Conservation (phyloP, 2,329 filamentous ascomycete genomes). For the Tolypocladium guangdongense region DNA sequence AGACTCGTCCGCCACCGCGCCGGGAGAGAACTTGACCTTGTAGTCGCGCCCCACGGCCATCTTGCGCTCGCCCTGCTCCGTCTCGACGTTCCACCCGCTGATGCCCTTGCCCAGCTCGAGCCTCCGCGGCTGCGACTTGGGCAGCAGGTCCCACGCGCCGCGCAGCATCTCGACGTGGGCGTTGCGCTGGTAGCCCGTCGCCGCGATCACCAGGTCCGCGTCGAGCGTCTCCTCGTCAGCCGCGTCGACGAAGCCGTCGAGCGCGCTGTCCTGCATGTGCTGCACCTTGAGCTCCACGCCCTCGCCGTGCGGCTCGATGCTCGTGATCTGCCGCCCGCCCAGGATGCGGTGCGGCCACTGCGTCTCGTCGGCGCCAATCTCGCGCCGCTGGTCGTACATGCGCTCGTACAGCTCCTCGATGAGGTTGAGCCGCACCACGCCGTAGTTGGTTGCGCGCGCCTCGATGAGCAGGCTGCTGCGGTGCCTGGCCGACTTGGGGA, state of each 20-base stretch:
- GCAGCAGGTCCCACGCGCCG: conserved; percentile 54
- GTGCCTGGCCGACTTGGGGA: conserved; percentile 49
- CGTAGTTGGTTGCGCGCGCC: conserved; percentile 85
- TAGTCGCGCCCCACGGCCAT: conserved; percentile 72
- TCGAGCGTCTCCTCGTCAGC: conserved; percentile 50
- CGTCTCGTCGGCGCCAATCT: conserved; percentile 54
- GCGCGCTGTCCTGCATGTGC: conserved; percentile 26
- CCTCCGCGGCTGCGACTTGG: conserved; percentile 27
- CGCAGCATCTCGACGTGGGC: conserved; percentile 69
- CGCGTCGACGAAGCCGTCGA: conserved; percentile 27
- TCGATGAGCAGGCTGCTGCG: conserved; percentile 51
- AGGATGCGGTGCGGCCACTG: conserved; percentile 78
- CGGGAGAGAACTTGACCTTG: conserved; percentile 57
- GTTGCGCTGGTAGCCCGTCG: conserved; percentile 74
- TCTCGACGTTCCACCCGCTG: conserved; percentile 29
- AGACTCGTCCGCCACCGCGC: conserved; percentile 57
- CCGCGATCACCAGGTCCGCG: conserved; percentile 73
- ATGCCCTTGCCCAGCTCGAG: conserved; percentile 22
- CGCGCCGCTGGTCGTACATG: conserved; percentile 76
- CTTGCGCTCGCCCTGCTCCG: conserved; percentile 27
- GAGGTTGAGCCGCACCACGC: conserved; percentile 81
- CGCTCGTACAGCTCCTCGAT: conserved; percentile 82
- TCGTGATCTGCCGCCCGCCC: conserved; percentile 53
- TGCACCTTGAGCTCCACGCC: conserved; percentile 50
- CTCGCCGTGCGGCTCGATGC: conserved; percentile 42